phyloP scores from a whole-genome alignment of 352 stramenopile species.

The Lagenidium sp. region DNA sequence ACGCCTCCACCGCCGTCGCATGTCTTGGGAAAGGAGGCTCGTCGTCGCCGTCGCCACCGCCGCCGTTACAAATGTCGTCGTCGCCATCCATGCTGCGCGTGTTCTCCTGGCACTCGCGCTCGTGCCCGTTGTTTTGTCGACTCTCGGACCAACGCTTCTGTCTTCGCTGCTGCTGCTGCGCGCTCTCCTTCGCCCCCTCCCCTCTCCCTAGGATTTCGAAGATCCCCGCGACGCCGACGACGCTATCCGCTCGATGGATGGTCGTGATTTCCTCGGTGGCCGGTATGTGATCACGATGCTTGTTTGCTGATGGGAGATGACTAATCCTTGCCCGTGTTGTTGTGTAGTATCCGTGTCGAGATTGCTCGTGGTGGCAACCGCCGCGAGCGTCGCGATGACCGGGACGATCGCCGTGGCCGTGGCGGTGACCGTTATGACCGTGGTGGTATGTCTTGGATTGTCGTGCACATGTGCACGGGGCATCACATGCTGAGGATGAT shows the following conservation, averaged over 20 bases:
- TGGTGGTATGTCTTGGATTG: slow-evolving; percentile 24
- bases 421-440: slow-evolving; percentile 49
- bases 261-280: slow-evolving; percentile 78
- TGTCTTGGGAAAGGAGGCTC: no score
- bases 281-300: slow-evolving; percentile 22
- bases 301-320: not conserved
- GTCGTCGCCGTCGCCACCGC: slow-evolving; percentile 10
- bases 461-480: not conserved
- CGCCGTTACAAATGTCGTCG: no score
- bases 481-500: not conserved
- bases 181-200: slow-evolving; percentile 35
- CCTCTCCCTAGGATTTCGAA: slow-evolving; percentile 80
- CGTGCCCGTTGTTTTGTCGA: slow-evolving; percentile 31
- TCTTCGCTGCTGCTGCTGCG: slow-evolving; percentile 27
- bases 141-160: slow-evolving; percentile 19
- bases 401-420: slow-evolving; percentile 19
- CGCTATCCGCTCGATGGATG: slow-evolving; percentile 81
- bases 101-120: no score
- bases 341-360: slow-evolving; percentile 68
- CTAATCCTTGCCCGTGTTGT: not conserved
- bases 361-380: slow-evolving; percentile 67
- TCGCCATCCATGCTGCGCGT: no score
- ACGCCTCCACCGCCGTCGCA: no score
- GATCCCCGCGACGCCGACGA: slow-evolving; percentile 83
- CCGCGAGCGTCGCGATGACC: slow-evolving; percentile 36